Evolutionary conservation across 495 filamentous ascomycete genomes (phyloP), one percentile per base, ranked within the genome.

Genomic region (Tuber umbilicatum): DNA sequence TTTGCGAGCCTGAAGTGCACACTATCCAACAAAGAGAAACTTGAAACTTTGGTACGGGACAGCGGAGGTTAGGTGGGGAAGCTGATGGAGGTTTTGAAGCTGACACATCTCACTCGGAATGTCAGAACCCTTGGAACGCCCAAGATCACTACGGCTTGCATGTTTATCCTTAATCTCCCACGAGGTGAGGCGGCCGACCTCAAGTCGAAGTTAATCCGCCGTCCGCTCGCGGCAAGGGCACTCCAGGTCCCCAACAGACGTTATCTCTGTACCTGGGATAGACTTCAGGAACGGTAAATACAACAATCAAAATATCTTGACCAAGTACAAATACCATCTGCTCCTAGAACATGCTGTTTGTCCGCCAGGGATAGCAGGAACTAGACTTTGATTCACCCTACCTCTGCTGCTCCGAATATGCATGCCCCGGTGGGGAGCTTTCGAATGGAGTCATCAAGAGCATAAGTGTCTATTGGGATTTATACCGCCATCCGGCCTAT

Each of bases 311-410:
- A 47, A 72, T 31, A 35, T 45, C 43, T 39, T 72, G 75, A 75
- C 72, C 55, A 68, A 77, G 38, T 75, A 69, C n/a, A 5, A 72
- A 38, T 31, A 40, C n/a, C 71, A 83, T 85, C 40, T 79, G 77
- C 21, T 83, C 82, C 71, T 74, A 83, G 10, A 83, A 83, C 60
- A 74, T 85, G 40, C 68, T 82, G n/a, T 79, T 84, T 70, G 83
- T 84, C 75, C 84, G 60, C 14, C 21, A 41, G 45, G 19, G 14
- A 4, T 31, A 67, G 4, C 69, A 55, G 17, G 19, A 19, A 41
- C 73, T 40, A 23, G 45, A 74, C 50, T 79, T 79, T 12, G 69
- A 72, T 43, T 70, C 69, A 17, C 31, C 75, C 38, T 72, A 74
- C n/a, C 69, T 78, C 17, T 71, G 75, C 2, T 68, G 77, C 3